Base-by-base conservation (phyloP, 164 flowering plant species). In the Aristolochia californica region DNA sequence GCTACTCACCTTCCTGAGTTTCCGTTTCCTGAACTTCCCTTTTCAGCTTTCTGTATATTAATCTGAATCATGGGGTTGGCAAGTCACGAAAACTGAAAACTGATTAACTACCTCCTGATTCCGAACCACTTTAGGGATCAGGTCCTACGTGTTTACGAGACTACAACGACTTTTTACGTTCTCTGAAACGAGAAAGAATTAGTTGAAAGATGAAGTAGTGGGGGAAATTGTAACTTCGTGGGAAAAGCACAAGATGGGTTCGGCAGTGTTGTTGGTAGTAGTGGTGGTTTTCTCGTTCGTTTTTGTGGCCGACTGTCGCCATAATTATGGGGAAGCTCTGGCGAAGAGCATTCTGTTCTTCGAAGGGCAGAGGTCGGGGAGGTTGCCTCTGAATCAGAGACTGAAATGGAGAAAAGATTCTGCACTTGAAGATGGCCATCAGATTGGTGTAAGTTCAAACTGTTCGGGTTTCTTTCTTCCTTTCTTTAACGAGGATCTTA, bases 321-420 rank as follows among this genome's bases (percentile, higher is more conserved):
- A 57, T 15, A 22, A 57, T 24, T 64, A 64, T 23, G 52, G 17
- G 16, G 61, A 57, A 9, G 67, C 67, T 1, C 16, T 64, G 30
- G 30, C 25, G 7, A 64, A 64, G 57, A 50, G 62, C 44, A 50
- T 57, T n/a, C 24, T 64, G 24, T 64, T 64, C 62, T 64, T 50
- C 48, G 67, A 64, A 50, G 67, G 61, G 50, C 67, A 64, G 34
- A 34, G 67, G 51, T 64, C 67, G 1, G 62, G 67, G 22, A 43
- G 57, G 48, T 27, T 64, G 28, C 67, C 67, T 5, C 3, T 49
- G 16, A 13, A 51, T 5, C 67, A 64, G 62, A 23, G 67, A n/a
- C 13, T 64, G 18, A 49, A 34, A 50, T 64, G 67, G 67, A 57
- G 67, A 48, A 48, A 57, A 18, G 47, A 50, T 51, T 64, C 67